Base-by-base conservation (phyloP, 1,139 yeast species). In the Kluyveromyces marxianus region DNA sequence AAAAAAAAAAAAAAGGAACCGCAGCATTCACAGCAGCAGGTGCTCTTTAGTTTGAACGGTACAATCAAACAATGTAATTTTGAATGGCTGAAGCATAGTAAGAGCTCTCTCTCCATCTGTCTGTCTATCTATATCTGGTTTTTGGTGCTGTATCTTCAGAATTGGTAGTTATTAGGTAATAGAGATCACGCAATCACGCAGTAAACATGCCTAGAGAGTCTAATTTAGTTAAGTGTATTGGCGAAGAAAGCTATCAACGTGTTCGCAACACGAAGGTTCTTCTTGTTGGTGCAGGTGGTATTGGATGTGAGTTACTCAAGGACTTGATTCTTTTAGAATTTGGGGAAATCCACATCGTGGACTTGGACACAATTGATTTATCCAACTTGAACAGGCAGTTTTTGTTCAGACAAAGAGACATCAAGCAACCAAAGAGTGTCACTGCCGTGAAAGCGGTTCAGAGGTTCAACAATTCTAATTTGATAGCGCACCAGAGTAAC, bases 241-340 rank as follows among this genome's bases (percentile, higher is more conserved):
- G 66, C 7, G 37, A 50, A 27, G 56, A 59, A 30, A 56, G 50
- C 35, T 57, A 50, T 41, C 48, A 49, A 7, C 56, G 53, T 30
- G 44, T 78, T 25, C 67, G 69, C 27, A 34, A 60, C 24, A 59
- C 84, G n/a, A 81, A 75, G 50, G 89, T 92, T 25, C 70, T 94
- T 41, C 72, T 94, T 70, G 96, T 94, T 0, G 98, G 99, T 3
- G 97, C 98, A 1, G 99, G 99, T 29, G 99, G 99, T n/a, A 90
- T 94, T 53, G 99, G 99, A 3, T 94, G 97, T 65, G 99, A 94
- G 65, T 70, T 94, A 37, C 71, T 94, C 49, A 94, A 94, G 62
- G 87, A 94, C 60, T 71, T 94, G 44, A 81, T 89, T 5, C 68
- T 90, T 52, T 75, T 88, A 54, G 95, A 95, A 2, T 83, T 85